Percentiles rank a stretch among this genome's conserved stretches.
Evolutionary conservation across 371 early-diverging fungal genomes (phyloP).

Genomic region (Syncephalis plumigaleata): DNA sequence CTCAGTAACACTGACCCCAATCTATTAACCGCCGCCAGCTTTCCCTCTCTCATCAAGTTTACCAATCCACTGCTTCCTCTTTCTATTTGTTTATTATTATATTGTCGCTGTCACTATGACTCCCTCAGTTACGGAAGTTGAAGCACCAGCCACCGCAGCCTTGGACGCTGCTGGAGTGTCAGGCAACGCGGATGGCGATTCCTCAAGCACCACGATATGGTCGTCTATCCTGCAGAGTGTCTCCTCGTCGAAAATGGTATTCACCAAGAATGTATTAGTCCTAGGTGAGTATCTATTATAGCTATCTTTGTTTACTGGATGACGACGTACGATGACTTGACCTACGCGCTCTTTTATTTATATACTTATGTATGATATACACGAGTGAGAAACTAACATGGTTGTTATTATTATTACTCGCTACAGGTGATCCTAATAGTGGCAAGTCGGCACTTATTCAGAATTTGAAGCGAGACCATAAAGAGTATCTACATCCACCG

Average conservation of each 20-base stretch:
- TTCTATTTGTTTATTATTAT: too few species aligned
- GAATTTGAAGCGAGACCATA: constrained; percentile 37
- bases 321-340: background rate
- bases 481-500: constrained; percentile 3
- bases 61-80: too few species aligned
- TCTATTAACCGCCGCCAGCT: too few species aligned
- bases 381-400: background rate
- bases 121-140: too few species aligned
- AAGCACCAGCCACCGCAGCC: too few species aligned
- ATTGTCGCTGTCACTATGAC: too few species aligned
- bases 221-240: constrained; percentile 48
- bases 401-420: constrained; percentile 4
- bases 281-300: constrained; percentile 21
- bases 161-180: too few species aligned
- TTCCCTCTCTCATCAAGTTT: too few species aligned
- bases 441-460: constrained; percentile 60
- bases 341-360: too few species aligned
- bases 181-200: background rate
- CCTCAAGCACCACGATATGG: constrained; percentile 30
- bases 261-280: constrained; percentile 48
- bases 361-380: constrained; percentile 1
- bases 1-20: too few species aligned
- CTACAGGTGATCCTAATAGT: constrained; percentile 43
- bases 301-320: background rate
- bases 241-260: constrained; percentile 48